phyloP scores from a whole-genome alignment of 2,329 filamentous ascomycete genomes.

The Parascedosporium putredinis region DNA sequence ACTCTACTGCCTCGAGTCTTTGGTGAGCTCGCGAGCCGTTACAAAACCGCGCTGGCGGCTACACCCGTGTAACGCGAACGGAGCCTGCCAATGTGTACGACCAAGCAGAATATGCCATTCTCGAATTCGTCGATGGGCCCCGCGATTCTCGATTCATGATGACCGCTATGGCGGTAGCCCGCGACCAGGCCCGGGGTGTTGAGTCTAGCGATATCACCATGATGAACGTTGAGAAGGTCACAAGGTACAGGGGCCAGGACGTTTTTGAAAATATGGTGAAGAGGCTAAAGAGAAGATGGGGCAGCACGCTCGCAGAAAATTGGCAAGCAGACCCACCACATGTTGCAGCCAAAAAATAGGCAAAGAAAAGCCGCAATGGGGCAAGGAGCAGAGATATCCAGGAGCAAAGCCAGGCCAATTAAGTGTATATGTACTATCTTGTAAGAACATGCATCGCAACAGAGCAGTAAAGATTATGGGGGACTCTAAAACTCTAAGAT shows the following conservation, averaged over 20 bases:
- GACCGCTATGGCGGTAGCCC: constrained; percentile 75
- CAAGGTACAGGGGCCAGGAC: constrained; percentile 54
- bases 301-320: constrained; percentile 9
- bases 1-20: constrained; percentile 77
- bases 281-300: constrained; percentile 25
- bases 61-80: constrained; percentile 87
- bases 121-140: constrained; percentile 90
- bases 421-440: not conserved
- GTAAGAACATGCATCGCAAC: constrained; percentile 4
- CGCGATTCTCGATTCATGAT: constrained; percentile 91
- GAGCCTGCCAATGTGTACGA: constrained; percentile 77
- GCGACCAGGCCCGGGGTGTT: constrained; percentile 44
- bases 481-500: too few species aligned
- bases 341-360: constrained; percentile 10
- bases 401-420: too few species aligned
- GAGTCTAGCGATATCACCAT: constrained; percentile 60
- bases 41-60: constrained; percentile 75
- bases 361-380: not conserved
- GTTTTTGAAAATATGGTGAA: constrained; percentile 58
- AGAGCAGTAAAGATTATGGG: too few species aligned
- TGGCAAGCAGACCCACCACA: constrained; percentile 12
- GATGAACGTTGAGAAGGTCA: constrained; percentile 76
- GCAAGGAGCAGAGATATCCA: not conserved
- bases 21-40: constrained; percentile 69
- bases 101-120: constrained; percentile 79